These are phyloP conservation scores for Yarrowia sp. DNA, from an alignment of 805 yeast species.

Conservation along the genomic window DNA sequence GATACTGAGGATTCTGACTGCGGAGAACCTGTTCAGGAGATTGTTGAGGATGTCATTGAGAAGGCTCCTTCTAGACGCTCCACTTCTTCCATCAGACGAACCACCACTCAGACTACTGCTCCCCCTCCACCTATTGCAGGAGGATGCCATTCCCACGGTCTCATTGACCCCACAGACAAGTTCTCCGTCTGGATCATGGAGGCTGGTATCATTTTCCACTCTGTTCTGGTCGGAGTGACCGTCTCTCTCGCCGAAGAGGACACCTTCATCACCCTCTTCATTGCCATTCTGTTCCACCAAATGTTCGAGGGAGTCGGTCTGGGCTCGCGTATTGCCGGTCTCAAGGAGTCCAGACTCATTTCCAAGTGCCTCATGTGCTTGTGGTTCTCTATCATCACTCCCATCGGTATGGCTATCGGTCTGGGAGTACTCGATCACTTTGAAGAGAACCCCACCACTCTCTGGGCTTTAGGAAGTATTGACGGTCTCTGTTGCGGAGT, in stretches of 20 bases:
- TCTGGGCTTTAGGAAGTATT: constrained; percentile 72
- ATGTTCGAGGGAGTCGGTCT: constrained; percentile 86
- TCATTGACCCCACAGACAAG: constrained; percentile 40
- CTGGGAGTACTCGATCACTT: constrained; percentile 71
- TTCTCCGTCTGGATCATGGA: constrained; percentile 54
- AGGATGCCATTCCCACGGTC: constrained; percentile 33
- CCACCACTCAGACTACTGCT: background rate
- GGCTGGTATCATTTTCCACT: constrained; percentile 83
- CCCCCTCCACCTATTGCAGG: constrained; percentile 29
- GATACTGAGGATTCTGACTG: constrained; percentile 11
- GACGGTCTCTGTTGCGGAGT: constrained; percentile 83
- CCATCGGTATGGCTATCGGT: constrained; percentile 80
- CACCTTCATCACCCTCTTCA: constrained; percentile 71
- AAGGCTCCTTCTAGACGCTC: constrained; percentile 10
- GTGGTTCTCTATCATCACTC: constrained; percentile 69
- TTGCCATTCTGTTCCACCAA: constrained; percentile 64
- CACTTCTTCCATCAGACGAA: background rate
- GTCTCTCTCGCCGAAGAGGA: constrained; percentile 81
- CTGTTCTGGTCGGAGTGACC: constrained; percentile 80
- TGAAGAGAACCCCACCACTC: constrained; percentile 60
- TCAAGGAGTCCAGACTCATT: constrained; percentile 51
- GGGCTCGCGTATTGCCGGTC: constrained; percentile 76
- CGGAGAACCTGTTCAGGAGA: background rate
- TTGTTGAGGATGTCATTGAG: constrained; percentile 24
- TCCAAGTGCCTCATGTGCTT: constrained; percentile 41